Evolutionary conservation across 176 grass and related monocot species (phyloP), one percentile per base, ranked within the genome.

Genomic region (Pontederia crassipes): DNA sequence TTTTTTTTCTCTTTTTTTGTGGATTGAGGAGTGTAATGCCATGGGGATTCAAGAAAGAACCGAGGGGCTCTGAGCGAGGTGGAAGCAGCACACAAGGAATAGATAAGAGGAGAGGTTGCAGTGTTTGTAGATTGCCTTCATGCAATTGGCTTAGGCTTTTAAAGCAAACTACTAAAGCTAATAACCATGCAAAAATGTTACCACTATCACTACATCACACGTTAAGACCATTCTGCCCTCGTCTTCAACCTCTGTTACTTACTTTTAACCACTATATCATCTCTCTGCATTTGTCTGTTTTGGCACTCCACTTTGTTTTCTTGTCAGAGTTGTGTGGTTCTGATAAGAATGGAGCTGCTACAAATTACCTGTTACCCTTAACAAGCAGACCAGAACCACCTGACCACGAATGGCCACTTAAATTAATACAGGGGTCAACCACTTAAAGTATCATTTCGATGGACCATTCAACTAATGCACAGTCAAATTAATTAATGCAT

Each of bases 371-470:
- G 12, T 17, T 62, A 18, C 59, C 28, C 45, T 46, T 40, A 40
- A 7, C 6, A 10, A 17, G 59, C 45, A 40, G 59, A 17, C 59
- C 59, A 45, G 45, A 62, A 46, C 59, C 59, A 62, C 59, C 59
- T 46, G 35, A 59, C 29, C 29, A 46, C 10, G 14, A 46, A 15
- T 4, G 59, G 15, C 35, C 45, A 40, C 45, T 24, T 46, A 10
- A 12, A 46, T 32, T 46, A 40, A 62, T 11, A 32, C 59, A 46
- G 26, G 10, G 12, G 59, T 62, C 59, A 62, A 62, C 59, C 59
- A 45, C 15, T 61, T 45, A 12, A 10, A 32, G 9, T 29, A 28
- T 12, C 18, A 58, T 27, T 40, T 40, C 2, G 55, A 57, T 57
- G 56, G 56, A 58, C 28, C 56, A 58, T 28, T 27, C 20, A 59